These are phyloP conservation scores for Begonia loranthoides DNA, from an alignment of 306 rosid species.

Conservation along the genomic window DNA sequence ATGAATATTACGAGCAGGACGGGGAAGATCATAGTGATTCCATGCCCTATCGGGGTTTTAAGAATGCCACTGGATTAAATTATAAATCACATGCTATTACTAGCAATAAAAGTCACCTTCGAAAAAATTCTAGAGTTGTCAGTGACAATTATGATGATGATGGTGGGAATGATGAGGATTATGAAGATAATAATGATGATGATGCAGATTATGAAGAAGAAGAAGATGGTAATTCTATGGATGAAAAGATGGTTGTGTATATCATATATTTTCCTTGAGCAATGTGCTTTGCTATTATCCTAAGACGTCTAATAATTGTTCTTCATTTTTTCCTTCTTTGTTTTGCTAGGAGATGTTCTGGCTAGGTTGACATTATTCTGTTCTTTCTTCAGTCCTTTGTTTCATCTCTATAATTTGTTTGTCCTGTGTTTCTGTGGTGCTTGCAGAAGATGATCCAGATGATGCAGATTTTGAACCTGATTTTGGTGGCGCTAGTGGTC, in stretches of 20 bases:
- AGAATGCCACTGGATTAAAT: slow-evolving; percentile 32
- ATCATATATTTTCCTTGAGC: neutral
- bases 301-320: too few relatives aligned
- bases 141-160: slow-evolving; percentile 31
- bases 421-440: neutral
- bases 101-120: slow-evolving; percentile 20
- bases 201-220: slow-evolving; percentile 72
- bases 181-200: slow-evolving; percentile 55
- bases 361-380: neutral
- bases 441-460: slow-evolving; percentile 93
- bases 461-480: slow-evolving; percentile 92
- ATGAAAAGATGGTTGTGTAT: neutral
- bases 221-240: slow-evolving; percentile 17
- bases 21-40: slow-evolving; percentile 82
- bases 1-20: slow-evolving; percentile 97
- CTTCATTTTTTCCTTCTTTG: neutral
- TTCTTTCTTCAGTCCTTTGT: too few relatives aligned
- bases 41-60: slow-evolving; percentile 35
- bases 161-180: slow-evolving; percentile 41
- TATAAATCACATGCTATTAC: slow-evolving; percentile 33
- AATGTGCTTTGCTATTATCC: neutral
- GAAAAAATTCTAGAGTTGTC: slow-evolving; percentile 43
- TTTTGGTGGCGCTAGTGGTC: slow-evolving; percentile 33
- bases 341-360: slow-evolving; percentile 2
- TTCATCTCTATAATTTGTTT: too few relatives aligned